Conservation (phyloP, 2,329 filamentous ascomycete species). For the Fusarium siculi region DNA sequence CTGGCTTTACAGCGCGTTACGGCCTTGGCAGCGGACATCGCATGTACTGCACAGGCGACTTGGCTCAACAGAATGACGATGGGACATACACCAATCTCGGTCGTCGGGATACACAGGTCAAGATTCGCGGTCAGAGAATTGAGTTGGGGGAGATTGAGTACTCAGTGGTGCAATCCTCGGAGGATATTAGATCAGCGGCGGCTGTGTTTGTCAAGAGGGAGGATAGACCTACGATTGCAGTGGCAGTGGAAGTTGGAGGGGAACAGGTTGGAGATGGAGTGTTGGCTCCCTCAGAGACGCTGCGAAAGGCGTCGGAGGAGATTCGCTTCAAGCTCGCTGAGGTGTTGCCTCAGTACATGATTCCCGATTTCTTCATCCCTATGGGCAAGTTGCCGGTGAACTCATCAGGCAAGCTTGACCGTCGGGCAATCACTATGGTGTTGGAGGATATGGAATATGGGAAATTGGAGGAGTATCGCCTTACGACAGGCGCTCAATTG, state of each 20-base stretch:
- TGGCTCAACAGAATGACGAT: neutral
- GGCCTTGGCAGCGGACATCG: neutral
- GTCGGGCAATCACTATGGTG: neutral
- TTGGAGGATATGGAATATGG: neutral
- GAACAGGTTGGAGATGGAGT: neutral
- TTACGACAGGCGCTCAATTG: neutral
- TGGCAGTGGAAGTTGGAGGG: neutral
- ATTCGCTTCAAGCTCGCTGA: neutral
- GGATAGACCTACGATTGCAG: neutral
- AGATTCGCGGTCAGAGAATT: neutral
- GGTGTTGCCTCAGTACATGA: neutral
- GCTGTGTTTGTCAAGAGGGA: neutral
- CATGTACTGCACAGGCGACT: neutral
- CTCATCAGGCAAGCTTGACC: neutral
- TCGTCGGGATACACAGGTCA: neutral
- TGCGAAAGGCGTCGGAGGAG: neutral
- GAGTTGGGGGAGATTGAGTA: conserved; percentile 9
- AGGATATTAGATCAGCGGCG: neutral
- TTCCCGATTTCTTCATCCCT: neutral
- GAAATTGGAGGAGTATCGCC: neutral
- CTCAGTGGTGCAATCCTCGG: neutral
- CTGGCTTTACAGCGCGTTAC: neutral
- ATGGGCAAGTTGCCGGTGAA: neutral
- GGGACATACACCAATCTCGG: neutral
- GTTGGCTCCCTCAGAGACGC: neutral